Conservation (phyloP, 768 basidiomycete species). For the Symmetrospora coprosmae region DNA sequence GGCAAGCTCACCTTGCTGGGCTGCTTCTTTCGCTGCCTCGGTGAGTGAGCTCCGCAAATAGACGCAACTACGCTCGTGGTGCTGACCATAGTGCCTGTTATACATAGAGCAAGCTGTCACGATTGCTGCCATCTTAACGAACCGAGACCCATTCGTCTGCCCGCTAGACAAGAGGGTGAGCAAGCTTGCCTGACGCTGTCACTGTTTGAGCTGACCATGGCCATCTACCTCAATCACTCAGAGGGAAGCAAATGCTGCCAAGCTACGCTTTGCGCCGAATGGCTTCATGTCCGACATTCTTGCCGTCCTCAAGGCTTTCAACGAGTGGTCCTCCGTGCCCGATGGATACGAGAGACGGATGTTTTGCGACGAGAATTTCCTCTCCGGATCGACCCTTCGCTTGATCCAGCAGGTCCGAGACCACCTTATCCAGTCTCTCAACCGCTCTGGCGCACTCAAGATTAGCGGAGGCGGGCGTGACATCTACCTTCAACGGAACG, state of each 20-base stretch:
- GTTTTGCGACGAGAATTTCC: slow-evolving; percentile 73
- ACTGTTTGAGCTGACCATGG: neutral
- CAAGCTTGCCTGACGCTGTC: slow-evolving; percentile 36
- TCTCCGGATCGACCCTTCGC: slow-evolving; percentile 68
- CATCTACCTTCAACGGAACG: slow-evolving; percentile 19
- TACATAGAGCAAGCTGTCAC: slow-evolving; percentile 43
- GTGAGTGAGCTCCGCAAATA: slow-evolving; percentile 42
- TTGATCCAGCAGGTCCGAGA: slow-evolving; percentile 65
- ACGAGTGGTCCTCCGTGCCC: slow-evolving; percentile 52
- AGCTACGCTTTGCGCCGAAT: slow-evolving; percentile 55
- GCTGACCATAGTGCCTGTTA: neutral
- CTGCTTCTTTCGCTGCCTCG: slow-evolving; percentile 76
- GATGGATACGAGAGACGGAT: neutral
- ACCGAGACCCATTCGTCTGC: slow-evolving; percentile 77
- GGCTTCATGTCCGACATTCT: slow-evolving; percentile 75
- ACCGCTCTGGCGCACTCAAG: slow-evolving; percentile 65
- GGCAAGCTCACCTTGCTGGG: slow-evolving; percentile 80
- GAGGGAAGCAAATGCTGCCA: slow-evolving; percentile 53
- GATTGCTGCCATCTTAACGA: slow-evolving; percentile 76
- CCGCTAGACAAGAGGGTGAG: slow-evolving; percentile 40
- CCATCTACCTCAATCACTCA: slow-evolving; percentile 43
- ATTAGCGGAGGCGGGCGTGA: slow-evolving; percentile 51
- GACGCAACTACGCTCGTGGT: slow-evolving; percentile 40
- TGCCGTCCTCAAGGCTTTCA: slow-evolving; percentile 63
- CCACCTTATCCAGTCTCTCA: slow-evolving; percentile 61